These are phyloP conservation scores for Heterobasidion occidentale DNA, from an alignment of 1,284 basidiomycete species.

Conservation along the genomic window DNA sequence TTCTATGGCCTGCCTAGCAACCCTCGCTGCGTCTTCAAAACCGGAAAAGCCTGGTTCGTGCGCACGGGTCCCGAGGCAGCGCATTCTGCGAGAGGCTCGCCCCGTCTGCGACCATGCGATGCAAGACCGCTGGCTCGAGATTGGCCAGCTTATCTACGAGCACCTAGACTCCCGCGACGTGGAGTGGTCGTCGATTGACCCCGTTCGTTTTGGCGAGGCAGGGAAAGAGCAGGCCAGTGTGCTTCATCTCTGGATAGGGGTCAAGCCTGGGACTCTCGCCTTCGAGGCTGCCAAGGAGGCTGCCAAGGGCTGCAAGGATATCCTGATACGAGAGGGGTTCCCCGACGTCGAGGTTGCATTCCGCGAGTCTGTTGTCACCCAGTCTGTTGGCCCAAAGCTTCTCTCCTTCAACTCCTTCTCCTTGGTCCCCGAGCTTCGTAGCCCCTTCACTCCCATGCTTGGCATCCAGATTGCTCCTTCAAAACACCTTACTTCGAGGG, in stretches of 20 bases:
- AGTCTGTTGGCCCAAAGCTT: constrained; percentile 17
- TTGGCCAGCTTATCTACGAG: constrained; percentile 13
- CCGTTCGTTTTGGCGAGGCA: constrained; percentile 18
- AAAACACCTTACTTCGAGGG: constrained; percentile 21
- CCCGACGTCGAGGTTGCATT: constrained; percentile 11
- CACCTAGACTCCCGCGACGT: constrained; percentile 14
- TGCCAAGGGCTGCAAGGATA: constrained; percentile 11
- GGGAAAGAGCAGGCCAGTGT: constrained; percentile 12
- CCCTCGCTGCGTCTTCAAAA: constrained; percentile 22
- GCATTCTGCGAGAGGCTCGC: constrained; percentile 21
- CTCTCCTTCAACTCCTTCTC: constrained; percentile 14
- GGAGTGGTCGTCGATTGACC: constrained; percentile 18
- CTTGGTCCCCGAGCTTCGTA: constrained; percentile 15
- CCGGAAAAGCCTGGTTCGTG: constrained; percentile 11
- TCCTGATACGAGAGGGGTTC: constrained; percentile 15
- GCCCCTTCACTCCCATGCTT: constrained; percentile 23
- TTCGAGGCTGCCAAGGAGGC: constrained; percentile 14
- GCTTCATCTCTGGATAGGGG: constrained; percentile 17
- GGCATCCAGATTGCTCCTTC: constrained; percentile 21
- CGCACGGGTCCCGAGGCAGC: constrained; percentile 5
- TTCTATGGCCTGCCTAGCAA: constrained; percentile 19
- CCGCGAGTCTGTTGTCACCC: constrained; percentile 8
- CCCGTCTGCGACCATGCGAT: constrained; percentile 22
- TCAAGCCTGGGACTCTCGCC: constrained; percentile 14
- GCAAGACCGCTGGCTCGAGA: constrained; percentile 13